Evolutionary conservation across 2,329 filamentous ascomycete genomes (phyloP).

Genomic region (Fusarium temperatum): DNA sequence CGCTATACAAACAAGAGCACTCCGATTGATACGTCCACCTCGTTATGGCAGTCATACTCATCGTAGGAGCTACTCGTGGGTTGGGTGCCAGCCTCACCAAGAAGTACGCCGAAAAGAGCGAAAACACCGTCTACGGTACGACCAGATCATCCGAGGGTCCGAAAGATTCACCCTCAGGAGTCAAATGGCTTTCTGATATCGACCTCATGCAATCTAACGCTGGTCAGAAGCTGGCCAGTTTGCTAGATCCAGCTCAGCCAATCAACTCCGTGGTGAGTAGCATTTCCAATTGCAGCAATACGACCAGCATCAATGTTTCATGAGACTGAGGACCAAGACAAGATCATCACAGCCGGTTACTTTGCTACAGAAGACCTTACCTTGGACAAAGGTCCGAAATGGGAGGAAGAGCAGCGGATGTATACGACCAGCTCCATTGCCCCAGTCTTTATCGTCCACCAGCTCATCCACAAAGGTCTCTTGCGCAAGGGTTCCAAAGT

Average conservation of each 20-base stretch:
- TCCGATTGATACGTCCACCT: background rate
- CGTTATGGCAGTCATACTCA: constrained; percentile 61
- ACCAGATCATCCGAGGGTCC: constrained; percentile 59
- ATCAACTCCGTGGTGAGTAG: constrained; percentile 55
- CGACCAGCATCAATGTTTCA: background rate
- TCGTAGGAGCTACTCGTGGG: constrained; percentile 75
- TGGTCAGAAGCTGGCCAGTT: constrained; percentile 57
- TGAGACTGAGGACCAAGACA: constrained; percentile 22
- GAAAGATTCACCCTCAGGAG: constrained; percentile 50
- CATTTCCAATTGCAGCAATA: background rate
- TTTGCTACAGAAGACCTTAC: constrained; percentile 72
- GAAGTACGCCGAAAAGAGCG: constrained; percentile 60
- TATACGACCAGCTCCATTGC: constrained; percentile 73
- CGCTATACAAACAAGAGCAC: background rate
- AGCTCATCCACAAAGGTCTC: constrained; percentile 64
- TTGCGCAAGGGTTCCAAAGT: constrained; percentile 65
- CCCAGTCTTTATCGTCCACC: constrained; percentile 72
- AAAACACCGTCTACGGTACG: constrained; percentile 67
- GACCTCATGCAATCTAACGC: constrained; percentile 62
- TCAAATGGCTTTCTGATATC: constrained; percentile 67
- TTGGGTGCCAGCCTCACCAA: constrained; percentile 70
- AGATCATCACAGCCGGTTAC: constrained; percentile 75
- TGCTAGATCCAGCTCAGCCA: constrained; percentile 51
- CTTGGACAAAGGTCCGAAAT: constrained; percentile 65
- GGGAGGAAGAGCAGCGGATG: constrained; percentile 74